These are phyloP conservation scores for Puccinia hordei DNA, from an alignment of 1,284 basidiomycete genomes.

Conservation along the genomic window DNA sequence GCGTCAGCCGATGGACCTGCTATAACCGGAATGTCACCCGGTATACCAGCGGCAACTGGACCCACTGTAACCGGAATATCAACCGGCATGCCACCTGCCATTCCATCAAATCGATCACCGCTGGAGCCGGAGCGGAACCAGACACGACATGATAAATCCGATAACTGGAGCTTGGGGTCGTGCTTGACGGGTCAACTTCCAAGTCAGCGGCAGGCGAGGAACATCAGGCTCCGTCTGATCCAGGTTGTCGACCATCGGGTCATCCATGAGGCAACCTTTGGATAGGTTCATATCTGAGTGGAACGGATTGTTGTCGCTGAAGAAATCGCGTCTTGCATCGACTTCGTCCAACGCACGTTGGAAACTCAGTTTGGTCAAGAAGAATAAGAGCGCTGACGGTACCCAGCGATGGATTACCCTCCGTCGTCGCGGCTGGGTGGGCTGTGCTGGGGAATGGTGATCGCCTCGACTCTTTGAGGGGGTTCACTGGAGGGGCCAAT, in stretches of 20 bases:
- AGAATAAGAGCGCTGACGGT: background rate
- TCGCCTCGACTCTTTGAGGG: background rate
- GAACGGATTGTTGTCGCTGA: background rate
- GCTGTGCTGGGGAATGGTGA: background rate
- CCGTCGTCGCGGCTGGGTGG: background rate
- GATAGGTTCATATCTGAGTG: background rate
- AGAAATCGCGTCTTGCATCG: background rate
- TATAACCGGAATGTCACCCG: background rate
- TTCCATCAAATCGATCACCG: background rate
- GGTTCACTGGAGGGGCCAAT: background rate
- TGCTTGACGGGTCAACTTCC: background rate
- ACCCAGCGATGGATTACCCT: background rate
- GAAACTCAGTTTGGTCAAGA: background rate
- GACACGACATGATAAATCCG: no score
- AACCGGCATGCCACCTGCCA: background rate
- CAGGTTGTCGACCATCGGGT: background rate
- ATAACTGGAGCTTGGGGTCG: background rate
- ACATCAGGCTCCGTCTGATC: background rate
- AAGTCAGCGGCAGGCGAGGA: background rate
- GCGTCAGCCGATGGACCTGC: background rate
- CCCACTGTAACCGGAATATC: no score
- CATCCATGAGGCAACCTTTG: background rate
- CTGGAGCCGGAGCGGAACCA: background rate
- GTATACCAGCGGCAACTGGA: background rate
- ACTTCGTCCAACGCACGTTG: conserved; percentile 1